Conservation (phyloP, 768 basidiomycete genomes). For the Cystoderma amianthinum region DNA sequence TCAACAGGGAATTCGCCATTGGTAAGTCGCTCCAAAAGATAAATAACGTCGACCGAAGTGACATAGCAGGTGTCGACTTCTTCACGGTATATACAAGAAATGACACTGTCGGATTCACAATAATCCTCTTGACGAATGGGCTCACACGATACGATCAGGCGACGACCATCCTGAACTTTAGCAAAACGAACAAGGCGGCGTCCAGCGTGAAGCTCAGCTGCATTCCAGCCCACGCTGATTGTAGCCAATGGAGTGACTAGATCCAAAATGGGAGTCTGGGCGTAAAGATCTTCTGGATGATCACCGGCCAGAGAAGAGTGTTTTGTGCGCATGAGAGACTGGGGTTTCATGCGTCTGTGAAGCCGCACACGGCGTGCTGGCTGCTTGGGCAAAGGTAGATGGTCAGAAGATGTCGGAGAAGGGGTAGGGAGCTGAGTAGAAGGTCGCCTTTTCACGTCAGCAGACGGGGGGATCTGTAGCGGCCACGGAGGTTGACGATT, state of each 20-base stretch:
- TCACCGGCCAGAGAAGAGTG: slow-evolving; percentile 18
- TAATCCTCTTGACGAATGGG: slow-evolving; percentile 71
- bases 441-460: neutral
- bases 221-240: slow-evolving; percentile 50
- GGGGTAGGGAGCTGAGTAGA: slow-evolving; percentile 15
- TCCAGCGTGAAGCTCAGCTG: slow-evolving; percentile 58
- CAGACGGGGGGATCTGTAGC: slow-evolving; percentile 17
- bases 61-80: slow-evolving; percentile 75
- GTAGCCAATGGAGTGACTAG: slow-evolving; percentile 49
- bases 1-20: slow-evolving; percentile 85
- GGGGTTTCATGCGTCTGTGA: slow-evolving; percentile 36
- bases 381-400: slow-evolving; percentile 15
- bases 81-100: slow-evolving; percentile 91
- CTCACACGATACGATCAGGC: slow-evolving; percentile 74
- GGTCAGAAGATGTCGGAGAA: slow-evolving; percentile 31
- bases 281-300: slow-evolving; percentile 31
- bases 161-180: slow-evolving; percentile 69
- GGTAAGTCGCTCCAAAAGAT: slow-evolving; percentile 72
- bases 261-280: slow-evolving; percentile 53
- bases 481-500: slow-evolving; percentile 9
- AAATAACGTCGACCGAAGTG: slow-evolving; percentile 95
- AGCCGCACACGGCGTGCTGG: slow-evolving; percentile 25
- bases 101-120: slow-evolving; percentile 67
- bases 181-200: slow-evolving; percentile 86
- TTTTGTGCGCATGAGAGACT: slow-evolving; percentile 36